Percentiles rank a stretch among this genome's conserved stretches.
These are phyloP conservation scores for Fragilaria radians DNA, from an alignment of 108 stramenopile genomes.

Conservation along the genomic window DNA sequence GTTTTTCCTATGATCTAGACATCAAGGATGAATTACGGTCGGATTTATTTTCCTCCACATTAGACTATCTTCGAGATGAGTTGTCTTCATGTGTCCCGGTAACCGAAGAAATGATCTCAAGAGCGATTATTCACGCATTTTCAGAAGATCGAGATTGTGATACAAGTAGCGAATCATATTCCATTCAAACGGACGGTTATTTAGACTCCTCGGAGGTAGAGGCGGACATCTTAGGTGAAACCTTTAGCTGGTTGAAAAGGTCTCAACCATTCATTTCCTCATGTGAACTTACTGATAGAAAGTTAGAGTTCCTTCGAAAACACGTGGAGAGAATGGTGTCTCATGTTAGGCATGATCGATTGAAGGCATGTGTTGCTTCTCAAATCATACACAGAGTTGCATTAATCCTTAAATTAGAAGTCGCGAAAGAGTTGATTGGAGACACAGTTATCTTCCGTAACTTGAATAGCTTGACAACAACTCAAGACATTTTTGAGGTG, in stretches of 20 bases:
- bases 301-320: slow-evolving; percentile 9
- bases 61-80: slow-evolving; percentile 19
- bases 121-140: slow-evolving; percentile 35
- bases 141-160: slow-evolving; percentile 17
- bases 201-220: slow-evolving; percentile 19
- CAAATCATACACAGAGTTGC: slow-evolving; percentile 23
- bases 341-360: slow-evolving; percentile 21
- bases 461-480: slow-evolving; percentile 2
- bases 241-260: slow-evolving; percentile 21
- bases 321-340: slow-evolving; percentile 22
- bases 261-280: neutral
- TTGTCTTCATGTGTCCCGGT: slow-evolving; percentile 17
- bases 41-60: slow-evolving; percentile 16
- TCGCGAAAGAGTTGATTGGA: slow-evolving; percentile 1
- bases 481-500: slow-evolving; percentile 2
- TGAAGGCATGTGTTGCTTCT: slow-evolving; percentile 16
- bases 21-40: slow-evolving; percentile 27
- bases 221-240: slow-evolving; percentile 21
- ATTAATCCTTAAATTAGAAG: slow-evolving; percentile 16
- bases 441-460: slow-evolving; percentile 22
- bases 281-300: slow-evolving; percentile 16
- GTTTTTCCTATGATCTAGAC: neutral
- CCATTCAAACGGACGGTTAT: slow-evolving; percentile 8
- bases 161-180: neutral
- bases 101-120: slow-evolving; percentile 33